Percentiles rank a stretch among this genome's conserved stretches.
Conservation (phyloP, 192 early-diverging fungal species). For the Backusella westeae region DNA sequence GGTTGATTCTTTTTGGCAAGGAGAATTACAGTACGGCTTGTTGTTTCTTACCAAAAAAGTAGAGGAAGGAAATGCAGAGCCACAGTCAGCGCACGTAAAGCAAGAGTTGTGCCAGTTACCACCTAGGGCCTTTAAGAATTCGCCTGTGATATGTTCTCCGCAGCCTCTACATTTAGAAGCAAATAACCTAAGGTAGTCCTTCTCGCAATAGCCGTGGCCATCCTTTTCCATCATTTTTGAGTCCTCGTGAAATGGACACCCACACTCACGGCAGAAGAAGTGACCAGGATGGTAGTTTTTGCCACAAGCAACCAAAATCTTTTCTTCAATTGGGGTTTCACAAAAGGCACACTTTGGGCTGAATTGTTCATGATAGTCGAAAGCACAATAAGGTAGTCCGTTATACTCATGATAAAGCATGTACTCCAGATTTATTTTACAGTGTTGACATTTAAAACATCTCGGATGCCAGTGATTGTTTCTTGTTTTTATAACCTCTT, state of each 20-base stretch:
- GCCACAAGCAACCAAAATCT: constrained; percentile 45
- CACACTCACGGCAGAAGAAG: constrained; percentile 60
- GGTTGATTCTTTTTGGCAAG: neutral
- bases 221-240: constrained; percentile 54
- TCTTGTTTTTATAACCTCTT: constrained; percentile 47
- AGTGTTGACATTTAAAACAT: constrained; percentile 49
- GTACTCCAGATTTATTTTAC: constrained; percentile 43
- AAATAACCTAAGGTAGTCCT: constrained; percentile 51
- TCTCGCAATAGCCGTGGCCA: constrained; percentile 55
- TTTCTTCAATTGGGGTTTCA: constrained; percentile 52
- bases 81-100: constrained; percentile 49
- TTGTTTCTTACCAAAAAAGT: constrained; percentile 6
- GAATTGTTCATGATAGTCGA: constrained; percentile 54
- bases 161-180: constrained; percentile 51
- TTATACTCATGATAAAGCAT: constrained; percentile 55
- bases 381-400: constrained; percentile 52
- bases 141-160: constrained; percentile 44
- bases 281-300: constrained; percentile 56
- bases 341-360: constrained; percentile 56
- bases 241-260: constrained; percentile 46
- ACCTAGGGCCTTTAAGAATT: constrained; percentile 48
- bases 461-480: constrained; percentile 56
- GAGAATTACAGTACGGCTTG: constrained; percentile 13
- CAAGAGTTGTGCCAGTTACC: constrained; percentile 59
- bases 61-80: neutral